Evolutionary conservation across 352 stramenopile genomes (phyloP).

Genomic region (Phytophthora crassamura): DNA sequence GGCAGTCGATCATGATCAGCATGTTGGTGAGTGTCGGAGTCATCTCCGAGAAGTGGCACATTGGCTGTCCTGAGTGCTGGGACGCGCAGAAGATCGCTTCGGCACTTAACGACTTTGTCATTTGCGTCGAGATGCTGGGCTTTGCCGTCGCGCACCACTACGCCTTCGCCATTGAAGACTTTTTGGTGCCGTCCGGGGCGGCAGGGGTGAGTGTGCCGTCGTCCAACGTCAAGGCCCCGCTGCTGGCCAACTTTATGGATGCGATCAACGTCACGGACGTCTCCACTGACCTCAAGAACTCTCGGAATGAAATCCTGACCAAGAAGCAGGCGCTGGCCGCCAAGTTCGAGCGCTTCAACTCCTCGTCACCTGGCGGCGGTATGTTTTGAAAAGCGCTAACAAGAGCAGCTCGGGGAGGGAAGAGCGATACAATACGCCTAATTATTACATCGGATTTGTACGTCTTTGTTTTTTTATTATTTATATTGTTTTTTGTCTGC

Average conservation of each 20-base stretch:
- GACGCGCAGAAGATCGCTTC: slow-evolving; percentile 87
- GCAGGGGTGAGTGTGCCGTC: slow-evolving; percentile 50
- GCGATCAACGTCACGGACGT: slow-evolving; percentile 92
- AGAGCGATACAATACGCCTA: slow-evolving; percentile 39
- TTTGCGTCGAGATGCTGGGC: slow-evolving; percentile 95
- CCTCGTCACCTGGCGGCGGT: slow-evolving; percentile 50
- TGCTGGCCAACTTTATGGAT: slow-evolving; percentile 90
- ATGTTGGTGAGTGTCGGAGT: slow-evolving; percentile 87
- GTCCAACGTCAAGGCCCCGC: slow-evolving; percentile 85
- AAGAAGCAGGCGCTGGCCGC: slow-evolving; percentile 89
- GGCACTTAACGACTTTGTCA: slow-evolving; percentile 94
- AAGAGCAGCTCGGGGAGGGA: slow-evolving; percentile 9
- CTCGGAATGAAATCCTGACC: slow-evolving; percentile 86
- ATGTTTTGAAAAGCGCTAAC: slow-evolving; percentile 55
- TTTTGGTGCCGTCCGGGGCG: slow-evolving; percentile 50
- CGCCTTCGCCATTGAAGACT: slow-evolving; percentile 93
- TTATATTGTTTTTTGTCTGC: background rate
- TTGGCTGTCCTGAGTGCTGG: slow-evolving; percentile 87
- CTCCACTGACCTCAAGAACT: slow-evolving; percentile 86
- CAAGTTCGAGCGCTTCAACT: slow-evolving; percentile 84
- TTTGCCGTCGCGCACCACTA: slow-evolving; percentile 94
- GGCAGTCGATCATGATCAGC: slow-evolving; percentile 93
- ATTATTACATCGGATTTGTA: slow-evolving; percentile 45
- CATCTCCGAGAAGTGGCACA: slow-evolving; percentile 88
- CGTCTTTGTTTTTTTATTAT: background rate